A percentile compares a stretch with the other conserved stretches of the same genome.
These are phyloP conservation scores for Dispira parvispora DNA, from an alignment of 192 early-diverging fungal genomes.

Conservation along the genomic window DNA sequence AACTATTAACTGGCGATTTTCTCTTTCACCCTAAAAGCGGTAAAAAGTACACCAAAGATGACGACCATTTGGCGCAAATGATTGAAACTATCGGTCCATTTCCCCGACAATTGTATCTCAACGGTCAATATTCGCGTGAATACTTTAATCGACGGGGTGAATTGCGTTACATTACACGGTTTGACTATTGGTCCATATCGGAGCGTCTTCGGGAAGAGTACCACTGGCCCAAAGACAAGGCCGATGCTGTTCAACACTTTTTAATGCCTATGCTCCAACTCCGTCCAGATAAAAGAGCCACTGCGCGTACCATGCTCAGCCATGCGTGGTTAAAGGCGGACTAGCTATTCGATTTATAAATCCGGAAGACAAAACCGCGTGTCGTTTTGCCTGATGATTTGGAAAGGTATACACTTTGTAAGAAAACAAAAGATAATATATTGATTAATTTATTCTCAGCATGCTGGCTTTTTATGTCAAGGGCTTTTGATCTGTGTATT, in stretches of 20 bases:
- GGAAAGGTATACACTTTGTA: too few species aligned
- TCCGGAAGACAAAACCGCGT: too few species aligned
- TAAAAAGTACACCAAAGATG: conserved; percentile 69
- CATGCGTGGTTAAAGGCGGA: conserved; percentile 32
- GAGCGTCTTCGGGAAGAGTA: conserved; percentile 89
- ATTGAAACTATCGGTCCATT: conserved; percentile 83
- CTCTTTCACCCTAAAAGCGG: conserved; percentile 88
- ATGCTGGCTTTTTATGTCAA: too few species aligned
- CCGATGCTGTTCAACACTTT: conserved; percentile 62
- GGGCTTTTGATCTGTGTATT: too few species aligned
- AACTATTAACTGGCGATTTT: conserved; percentile 85
- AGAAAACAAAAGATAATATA: too few species aligned
- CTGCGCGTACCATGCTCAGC: conserved; percentile 34
- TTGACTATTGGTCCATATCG: conserved; percentile 61
- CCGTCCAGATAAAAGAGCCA: conserved; percentile 34
- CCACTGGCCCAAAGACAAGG: conserved; percentile 44
- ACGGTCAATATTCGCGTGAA: conserved; percentile 68
- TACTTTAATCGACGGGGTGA: conserved; percentile 82
- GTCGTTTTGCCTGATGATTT: too few species aligned
- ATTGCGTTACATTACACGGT: conserved; percentile 72
- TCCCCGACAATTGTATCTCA: conserved; percentile 56
- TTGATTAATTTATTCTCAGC: too few species aligned
- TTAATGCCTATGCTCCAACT: conserved; percentile 66
- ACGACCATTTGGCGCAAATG: conserved; percentile 96
- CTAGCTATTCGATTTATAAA: too few species aligned